Base-by-base conservation (phyloP, 495 filamentous ascomycete genomes). In the Lasiosphaeris hirsuta region DNA sequence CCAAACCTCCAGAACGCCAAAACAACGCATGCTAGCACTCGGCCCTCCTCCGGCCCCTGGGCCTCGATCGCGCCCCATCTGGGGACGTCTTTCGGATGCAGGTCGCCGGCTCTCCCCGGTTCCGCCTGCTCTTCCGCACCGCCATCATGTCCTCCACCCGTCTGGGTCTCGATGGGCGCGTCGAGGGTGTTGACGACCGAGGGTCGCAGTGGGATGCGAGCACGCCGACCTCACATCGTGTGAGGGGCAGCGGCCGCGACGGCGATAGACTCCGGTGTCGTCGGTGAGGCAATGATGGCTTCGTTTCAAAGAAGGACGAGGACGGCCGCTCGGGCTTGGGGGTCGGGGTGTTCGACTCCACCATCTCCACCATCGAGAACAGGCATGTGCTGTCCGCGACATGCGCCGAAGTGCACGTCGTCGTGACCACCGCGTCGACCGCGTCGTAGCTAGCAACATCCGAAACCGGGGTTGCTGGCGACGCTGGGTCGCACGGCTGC, bases 71-170 rank as follows among this genome's bases (percentile, higher is more conserved):
- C 19, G 52, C 60, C 34, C 59, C 56, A 44, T 75, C 71, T 57
- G 69, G 63, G 50, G 59, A 51, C 17, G 67, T 62, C 57, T 79
- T 80, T 38, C 69, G 68, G 55, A 78, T 68, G 45, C 74, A 70
- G 30, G 69, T 71, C 10, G 69, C 45, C 23, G 57, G 52, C 42
- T 67, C 62, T 33, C 67, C 71, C n/a, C 68, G 72, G 61, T 66
- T 69, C 57, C 67, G 72, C 54, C 72, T 65, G 62, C 66, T 64
- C 54, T 56, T 57, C 10, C 60, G 56, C 64, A 60, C 63, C 54
- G 61, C 63, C 23, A 5, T 5, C 37, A 58, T 70, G 42, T 43
- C 62, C 60, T 62, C 67, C 62, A 57, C 66, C 67, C 44, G 45
- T 46, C 59, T 62, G 37, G 51, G 43, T 43, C 43, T 47, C 51